These are phyloP conservation scores for Phytophthora ramorum DNA, from an alignment of 352 stramenopile genomes.

Conservation along the genomic window DNA sequence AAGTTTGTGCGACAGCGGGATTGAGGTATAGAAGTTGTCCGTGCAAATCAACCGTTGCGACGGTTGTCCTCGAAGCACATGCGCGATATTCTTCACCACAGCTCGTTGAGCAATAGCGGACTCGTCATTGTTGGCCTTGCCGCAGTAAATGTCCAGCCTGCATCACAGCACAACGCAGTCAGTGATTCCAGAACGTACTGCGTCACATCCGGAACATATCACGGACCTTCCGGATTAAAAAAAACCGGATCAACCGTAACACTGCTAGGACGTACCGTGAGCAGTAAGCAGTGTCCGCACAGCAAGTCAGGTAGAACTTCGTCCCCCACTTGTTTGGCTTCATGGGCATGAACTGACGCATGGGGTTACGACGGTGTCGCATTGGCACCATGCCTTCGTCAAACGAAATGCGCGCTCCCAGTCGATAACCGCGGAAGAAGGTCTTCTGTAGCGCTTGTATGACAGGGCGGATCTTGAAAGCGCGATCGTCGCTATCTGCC, in stretches of 20 bases:
- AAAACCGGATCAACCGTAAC: background rate
- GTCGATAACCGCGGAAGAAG: background rate
- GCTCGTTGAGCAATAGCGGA: background rate
- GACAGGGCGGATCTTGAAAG: slow-evolving; percentile 8
- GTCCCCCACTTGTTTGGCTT: slow-evolving; percentile 9
- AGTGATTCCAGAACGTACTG: background rate
- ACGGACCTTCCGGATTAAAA: background rate
- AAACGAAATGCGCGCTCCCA: background rate
- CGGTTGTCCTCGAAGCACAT: slow-evolving; percentile 8
- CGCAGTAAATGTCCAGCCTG: background rate
- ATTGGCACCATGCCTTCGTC: slow-evolving; percentile 8
- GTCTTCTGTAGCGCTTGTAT: slow-evolving; percentile 1
- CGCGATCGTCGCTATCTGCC: background rate
- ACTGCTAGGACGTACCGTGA: background rate
- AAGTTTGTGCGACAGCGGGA: slow-evolving; percentile 16
- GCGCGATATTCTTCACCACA: slow-evolving; percentile 1
- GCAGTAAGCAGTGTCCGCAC: slow-evolving; percentile 4
- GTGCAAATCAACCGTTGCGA: slow-evolving; percentile 15
- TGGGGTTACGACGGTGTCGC: background rate
- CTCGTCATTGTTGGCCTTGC: slow-evolving; percentile 1
- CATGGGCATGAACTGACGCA: slow-evolving; percentile 1
- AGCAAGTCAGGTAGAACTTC: slow-evolving; percentile 22
- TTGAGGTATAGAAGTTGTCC: slow-evolving; percentile 26
- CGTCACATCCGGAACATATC: background rate
- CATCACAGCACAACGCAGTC: background rate